Base-by-base conservation (phyloP, 805 yeast species). In the Candida ponderosae region DNA sequence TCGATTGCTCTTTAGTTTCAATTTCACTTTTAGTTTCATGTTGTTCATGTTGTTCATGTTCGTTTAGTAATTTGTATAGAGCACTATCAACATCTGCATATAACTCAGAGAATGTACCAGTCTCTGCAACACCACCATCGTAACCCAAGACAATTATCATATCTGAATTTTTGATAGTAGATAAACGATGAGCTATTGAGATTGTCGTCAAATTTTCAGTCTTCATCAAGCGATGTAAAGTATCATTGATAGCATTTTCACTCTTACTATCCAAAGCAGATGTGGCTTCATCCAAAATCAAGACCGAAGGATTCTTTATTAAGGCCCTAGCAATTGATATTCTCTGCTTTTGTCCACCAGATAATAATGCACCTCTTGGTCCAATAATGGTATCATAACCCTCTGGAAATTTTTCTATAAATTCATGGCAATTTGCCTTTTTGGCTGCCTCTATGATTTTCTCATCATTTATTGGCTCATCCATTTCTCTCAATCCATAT, bases 291-390 rank as follows among this genome's bases (percentile, higher is more conserved):
- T 93, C 98, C 33, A 93, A 57, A 29, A 79, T 65, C 41, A 78
- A 56, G 6, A 93, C 66, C n/a, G 79, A 65, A 0, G 97, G 95
- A 29, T 72, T 68, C 35, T 93, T 66, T 9, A 89, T 51, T 24
- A 93, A 51, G 0, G 95, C 95, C 37, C 97, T 69, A 0, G 95
- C 96, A 37, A 93, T 77, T 0, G 94, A 81, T 2, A 93, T 66
- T 43, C 97, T 66, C 54, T 93, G 97, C 31, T 81, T 67, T 55
- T 93, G 97, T 3, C 98, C 98, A 32, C 95, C 95, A n/a, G 97
- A 88, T 9, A 90, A 56, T 23, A 74, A 50, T 0, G 73, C 64
- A 18, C 71, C 71, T 41, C 89, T 76, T 3, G 96, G 78, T 0
- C 84, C 85, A 30, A 90, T 65, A 1, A 59, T 51, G 0, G 96